phyloP scores from a whole-genome alignment of 2,329 filamentous ascomycete species.

The Colletotrichum magnum region DNA sequence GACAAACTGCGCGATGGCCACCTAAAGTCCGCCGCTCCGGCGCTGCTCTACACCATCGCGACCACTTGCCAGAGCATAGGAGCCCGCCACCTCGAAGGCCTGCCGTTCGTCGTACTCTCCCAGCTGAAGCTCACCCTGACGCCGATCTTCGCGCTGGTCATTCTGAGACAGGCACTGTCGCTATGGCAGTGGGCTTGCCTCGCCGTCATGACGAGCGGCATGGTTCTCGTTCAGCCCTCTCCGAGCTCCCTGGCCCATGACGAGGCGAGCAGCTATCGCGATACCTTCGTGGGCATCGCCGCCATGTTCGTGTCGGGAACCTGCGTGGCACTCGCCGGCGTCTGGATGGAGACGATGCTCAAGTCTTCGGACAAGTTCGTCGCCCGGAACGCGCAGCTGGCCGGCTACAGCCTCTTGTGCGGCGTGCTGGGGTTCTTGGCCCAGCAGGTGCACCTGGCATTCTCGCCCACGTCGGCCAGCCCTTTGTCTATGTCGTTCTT shows the following conservation, averaged over 20 bases:
- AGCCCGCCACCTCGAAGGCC: background rate
- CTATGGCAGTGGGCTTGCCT: conserved; percentile 12
- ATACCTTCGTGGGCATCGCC: background rate
- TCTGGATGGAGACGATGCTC: conserved; percentile 16
- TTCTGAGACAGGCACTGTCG: conserved; percentile 2
- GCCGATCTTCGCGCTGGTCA: conserved; percentile 1
- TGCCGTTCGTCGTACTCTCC: conserved; percentile 11
- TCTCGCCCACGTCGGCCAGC: too few relatives aligned
- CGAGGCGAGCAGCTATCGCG: background rate
- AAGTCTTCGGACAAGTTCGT: background rate
- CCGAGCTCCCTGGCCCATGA: background rate
- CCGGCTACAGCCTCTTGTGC: conserved; percentile 7
- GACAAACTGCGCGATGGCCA: conserved; percentile 3
- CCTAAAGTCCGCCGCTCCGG: conserved; percentile 1
- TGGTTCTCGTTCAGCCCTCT: conserved; percentile 1
- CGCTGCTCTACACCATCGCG: conserved; percentile 7
- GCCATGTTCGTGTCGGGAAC: conserved; percentile 5
- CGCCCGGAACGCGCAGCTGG: conserved; percentile 14
- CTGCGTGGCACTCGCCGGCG: conserved; percentile 6
- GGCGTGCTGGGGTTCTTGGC: background rate
- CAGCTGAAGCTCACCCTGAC: conserved; percentile 21
- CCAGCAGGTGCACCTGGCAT: background rate
- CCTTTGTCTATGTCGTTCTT: background rate
- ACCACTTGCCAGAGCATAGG: conserved; percentile 8
- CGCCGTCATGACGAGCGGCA: conserved; percentile 1